A percentile compares a stretch with the other conserved stretches of the same genome.
phyloP scores from a whole-genome alignment of 345 rosid species.

The Triadica sebifera region DNA sequence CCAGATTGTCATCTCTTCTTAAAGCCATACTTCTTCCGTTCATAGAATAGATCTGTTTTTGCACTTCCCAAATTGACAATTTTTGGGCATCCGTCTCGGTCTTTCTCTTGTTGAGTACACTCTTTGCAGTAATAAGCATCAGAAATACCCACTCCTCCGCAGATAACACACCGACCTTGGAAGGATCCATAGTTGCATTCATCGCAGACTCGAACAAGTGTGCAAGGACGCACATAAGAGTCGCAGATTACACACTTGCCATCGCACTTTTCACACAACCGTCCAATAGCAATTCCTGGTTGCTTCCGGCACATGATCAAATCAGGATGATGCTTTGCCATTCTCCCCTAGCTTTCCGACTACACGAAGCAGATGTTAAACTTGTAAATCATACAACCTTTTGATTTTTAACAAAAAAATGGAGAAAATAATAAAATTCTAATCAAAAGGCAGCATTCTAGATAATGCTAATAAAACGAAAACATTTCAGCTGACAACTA shows the following conservation, averaged over 20 bases:
- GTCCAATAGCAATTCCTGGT: constrained; percentile 71
- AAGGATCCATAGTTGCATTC: constrained; percentile 77
- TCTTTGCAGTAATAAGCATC: constrained; percentile 75
- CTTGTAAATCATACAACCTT: neutral
- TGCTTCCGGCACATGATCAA: constrained; percentile 75
- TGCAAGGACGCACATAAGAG: constrained; percentile 75
- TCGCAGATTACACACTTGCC: constrained; percentile 76
- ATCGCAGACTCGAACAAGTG: constrained; percentile 66
- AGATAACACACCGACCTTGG: constrained; percentile 70
- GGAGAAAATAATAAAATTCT: neutral
- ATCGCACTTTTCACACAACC: constrained; percentile 63
- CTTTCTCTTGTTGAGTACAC: constrained; percentile 75
- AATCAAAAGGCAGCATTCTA: neutral
- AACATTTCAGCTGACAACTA: neutral
- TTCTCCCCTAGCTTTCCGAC: constrained; percentile 4
- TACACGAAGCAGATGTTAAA: neutral
- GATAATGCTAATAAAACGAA: neutral
- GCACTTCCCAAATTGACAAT: constrained; percentile 68
- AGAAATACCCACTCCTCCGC: constrained; percentile 73
- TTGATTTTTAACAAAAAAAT: neutral
- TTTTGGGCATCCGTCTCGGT: constrained; percentile 68
- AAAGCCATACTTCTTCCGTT: constrained; percentile 64
- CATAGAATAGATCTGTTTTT: constrained; percentile 60
- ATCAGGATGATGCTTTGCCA: constrained; percentile 85
- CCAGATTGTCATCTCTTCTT: constrained; percentile 37